Conservation (phyloP, 2,329 filamentous ascomycete genomes). For the Diaporthe sp. region DNA sequence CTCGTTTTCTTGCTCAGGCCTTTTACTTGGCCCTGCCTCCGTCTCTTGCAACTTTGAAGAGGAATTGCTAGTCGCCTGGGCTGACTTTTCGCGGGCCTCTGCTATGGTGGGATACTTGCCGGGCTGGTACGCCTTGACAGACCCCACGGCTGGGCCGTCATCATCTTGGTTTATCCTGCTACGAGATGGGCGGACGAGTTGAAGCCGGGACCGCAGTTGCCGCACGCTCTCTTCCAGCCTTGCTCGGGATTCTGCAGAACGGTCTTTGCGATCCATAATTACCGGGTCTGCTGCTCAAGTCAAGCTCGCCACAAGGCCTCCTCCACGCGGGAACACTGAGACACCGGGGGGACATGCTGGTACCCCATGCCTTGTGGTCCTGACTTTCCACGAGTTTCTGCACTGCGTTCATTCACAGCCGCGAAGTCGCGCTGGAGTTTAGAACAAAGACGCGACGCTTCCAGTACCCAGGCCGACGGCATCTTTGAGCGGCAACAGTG, state of each 20-base stretch:
- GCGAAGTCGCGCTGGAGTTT: neutral
- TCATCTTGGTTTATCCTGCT: neutral
- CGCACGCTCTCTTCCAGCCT: neutral
- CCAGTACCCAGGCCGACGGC: neutral
- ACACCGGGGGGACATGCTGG: constrained; percentile 3
- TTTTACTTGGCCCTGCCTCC: neutral
- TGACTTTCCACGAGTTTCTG: neutral
- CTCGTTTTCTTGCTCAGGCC: neutral
- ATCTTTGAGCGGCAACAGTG: constrained; percentile 20
- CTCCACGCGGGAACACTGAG: neutral
- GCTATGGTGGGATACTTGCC: constrained; percentile 2
- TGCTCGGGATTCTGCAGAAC: neutral
- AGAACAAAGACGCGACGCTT: constrained; percentile 32
- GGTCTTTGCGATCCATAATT: constrained; percentile 9
- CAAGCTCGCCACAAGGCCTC: neutral
- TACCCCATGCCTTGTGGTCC: neutral
- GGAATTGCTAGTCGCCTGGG: neutral
- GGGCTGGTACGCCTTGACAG: constrained; percentile 12
- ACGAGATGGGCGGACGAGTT: constrained; percentile 3
- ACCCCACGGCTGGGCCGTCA: neutral
- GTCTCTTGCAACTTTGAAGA: neutral
- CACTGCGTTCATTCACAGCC: constrained; percentile 27
- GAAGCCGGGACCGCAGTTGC: constrained; percentile 6
- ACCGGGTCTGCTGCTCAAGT: neutral
- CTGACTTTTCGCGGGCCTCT: neutral